Evolutionary conservation across 768 basidiomycete genomes (phyloP).

Genomic region (Agaricus subrufescens): DNA sequence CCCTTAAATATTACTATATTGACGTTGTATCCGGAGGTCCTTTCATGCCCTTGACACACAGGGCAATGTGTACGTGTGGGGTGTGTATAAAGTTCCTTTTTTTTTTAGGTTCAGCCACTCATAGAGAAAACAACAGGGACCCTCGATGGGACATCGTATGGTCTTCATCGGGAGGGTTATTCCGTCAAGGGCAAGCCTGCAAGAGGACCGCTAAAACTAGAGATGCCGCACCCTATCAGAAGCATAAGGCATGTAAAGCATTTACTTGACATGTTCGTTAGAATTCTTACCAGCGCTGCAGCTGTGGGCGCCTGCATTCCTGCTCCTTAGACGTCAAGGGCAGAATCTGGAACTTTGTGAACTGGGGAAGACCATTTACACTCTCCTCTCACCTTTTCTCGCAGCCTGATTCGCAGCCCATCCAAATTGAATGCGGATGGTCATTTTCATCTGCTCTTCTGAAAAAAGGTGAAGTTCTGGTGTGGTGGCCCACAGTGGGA

Average conservation of each 20-base stretch:
- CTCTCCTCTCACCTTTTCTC: conserved; percentile 45
- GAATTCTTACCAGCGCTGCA: conserved; percentile 21
- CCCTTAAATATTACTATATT: conserved; percentile 2
- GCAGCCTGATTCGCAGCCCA: conserved; percentile 36
- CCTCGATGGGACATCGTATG: conserved; percentile 41
- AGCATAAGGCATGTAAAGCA: conserved; percentile 53
- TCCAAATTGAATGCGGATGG: conserved; percentile 82
- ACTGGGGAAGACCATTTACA: conserved; percentile 76
- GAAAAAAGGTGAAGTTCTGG: conserved; percentile 62
- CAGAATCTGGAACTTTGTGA: conserved; percentile 70
- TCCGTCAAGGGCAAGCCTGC: conserved; percentile 48
- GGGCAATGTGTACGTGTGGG: conserved; percentile 79
- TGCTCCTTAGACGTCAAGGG: conserved; percentile 55
- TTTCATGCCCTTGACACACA: conserved; percentile 81
- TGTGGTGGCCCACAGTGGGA: conserved; percentile 67
- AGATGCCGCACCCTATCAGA: conserved; percentile 53
- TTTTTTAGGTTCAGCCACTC: not conserved
- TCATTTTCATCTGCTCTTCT: conserved; percentile 70
- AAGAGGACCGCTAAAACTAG: conserved; percentile 49
- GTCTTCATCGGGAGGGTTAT: conserved; percentile 50
- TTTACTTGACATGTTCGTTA: conserved; percentile 2
- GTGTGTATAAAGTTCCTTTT: conserved; percentile 29
- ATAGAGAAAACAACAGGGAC: conserved; percentile 39
- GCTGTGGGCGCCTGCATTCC: conserved; percentile 76
- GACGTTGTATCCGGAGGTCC: conserved; percentile 45